These are phyloP conservation scores for Millerozyma acaciae DNA, from an alignment of 805 yeast species.

Conservation along the genomic window DNA sequence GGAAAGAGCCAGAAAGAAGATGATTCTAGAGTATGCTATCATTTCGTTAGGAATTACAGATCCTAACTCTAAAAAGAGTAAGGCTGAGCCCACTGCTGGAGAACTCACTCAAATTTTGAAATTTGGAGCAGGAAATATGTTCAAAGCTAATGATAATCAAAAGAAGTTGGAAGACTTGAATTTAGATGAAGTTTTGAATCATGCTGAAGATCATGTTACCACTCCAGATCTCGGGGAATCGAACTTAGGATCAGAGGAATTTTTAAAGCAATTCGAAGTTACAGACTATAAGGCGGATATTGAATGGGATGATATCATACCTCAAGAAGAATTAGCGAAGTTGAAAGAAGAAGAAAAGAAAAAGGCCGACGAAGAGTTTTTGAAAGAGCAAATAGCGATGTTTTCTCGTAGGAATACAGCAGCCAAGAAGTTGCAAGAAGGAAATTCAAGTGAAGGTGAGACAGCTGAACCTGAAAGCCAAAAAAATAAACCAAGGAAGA, in stretches of 20 bases:
- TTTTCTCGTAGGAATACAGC: slow-evolving; percentile 78
- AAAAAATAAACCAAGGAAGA: slow-evolving; percentile 32
- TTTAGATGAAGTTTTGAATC: slow-evolving; percentile 90
- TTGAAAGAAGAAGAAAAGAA: slow-evolving; percentile 89
- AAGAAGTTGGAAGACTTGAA: slow-evolving; percentile 93
- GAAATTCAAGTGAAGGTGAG: slow-evolving; percentile 35
- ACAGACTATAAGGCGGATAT: slow-evolving; percentile 98
- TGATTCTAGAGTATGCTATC: slow-evolving; percentile 97
- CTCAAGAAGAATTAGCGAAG: slow-evolving; percentile 84
- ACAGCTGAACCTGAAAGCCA: slow-evolving; percentile 38
- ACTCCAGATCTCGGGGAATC: slow-evolving; percentile 96
- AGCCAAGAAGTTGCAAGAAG: slow-evolving; percentile 48
- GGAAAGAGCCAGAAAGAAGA: slow-evolving; percentile 95
- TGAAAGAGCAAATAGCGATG: slow-evolving; percentile 87
- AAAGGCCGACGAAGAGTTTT: slow-evolving; percentile 77
- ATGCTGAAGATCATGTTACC: slow-evolving; percentile 95
- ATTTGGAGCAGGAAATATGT: slow-evolving; percentile 99
- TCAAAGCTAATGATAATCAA: slow-evolving; percentile 91
- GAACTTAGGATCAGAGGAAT: slow-evolving; percentile 98
- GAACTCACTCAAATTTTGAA: slow-evolving; percentile 91
- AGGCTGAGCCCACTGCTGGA: slow-evolving; percentile 72
- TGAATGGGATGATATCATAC: slow-evolving; percentile 98
- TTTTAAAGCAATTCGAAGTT: slow-evolving; percentile 93
- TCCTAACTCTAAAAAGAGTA: slow-evolving; percentile 45
- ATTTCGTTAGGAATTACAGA: slow-evolving; percentile 95